These are phyloP conservation scores for Hypsizygus ulmarius DNA, from an alignment of 1,284 basidiomycete species.

Conservation along the genomic window DNA sequence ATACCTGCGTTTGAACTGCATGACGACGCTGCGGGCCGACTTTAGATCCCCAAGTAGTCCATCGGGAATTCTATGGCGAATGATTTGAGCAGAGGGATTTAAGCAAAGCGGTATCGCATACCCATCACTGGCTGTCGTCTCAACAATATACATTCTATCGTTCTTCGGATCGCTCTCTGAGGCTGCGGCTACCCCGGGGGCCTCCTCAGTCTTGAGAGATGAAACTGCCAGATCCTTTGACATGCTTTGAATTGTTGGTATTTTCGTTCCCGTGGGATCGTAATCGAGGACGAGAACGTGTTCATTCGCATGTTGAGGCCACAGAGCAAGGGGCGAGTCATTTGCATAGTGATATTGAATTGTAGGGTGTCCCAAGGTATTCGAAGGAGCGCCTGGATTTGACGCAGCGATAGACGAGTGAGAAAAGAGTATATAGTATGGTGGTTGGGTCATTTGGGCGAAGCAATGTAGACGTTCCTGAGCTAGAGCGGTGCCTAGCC, in stretches of 20 bases:
- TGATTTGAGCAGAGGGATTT: slow-evolving; percentile 11
- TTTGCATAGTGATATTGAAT: slow-evolving; percentile 83
- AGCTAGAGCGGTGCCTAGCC: neutral
- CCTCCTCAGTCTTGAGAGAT: slow-evolving; percentile 61
- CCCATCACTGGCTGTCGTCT: slow-evolving; percentile 54
- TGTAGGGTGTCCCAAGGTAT: slow-evolving; percentile 60
- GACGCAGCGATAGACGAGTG: slow-evolving; percentile 43
- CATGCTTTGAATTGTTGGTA: slow-evolving; percentile 55
- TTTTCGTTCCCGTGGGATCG: slow-evolving; percentile 36
- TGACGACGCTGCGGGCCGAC: slow-evolving; percentile 47
- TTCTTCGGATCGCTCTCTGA: slow-evolving; percentile 52
- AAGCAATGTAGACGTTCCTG: neutral
- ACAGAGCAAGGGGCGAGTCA: slow-evolving; percentile 59
- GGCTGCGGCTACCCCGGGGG: slow-evolving; percentile 60
- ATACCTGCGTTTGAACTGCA: slow-evolving; percentile 66
- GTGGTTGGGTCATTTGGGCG: slow-evolving; percentile 27
- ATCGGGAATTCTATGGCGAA: slow-evolving; percentile 29
- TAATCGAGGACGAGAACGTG: slow-evolving; percentile 72
- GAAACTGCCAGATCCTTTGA: slow-evolving; percentile 58
- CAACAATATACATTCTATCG: slow-evolving; percentile 70
- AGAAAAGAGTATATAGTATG: slow-evolving; percentile 63
- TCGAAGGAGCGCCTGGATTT: slow-evolving; percentile 35
- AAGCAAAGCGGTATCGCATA: slow-evolving; percentile 21
- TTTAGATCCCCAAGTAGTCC: slow-evolving; percentile 42
- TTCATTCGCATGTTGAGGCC: slow-evolving; percentile 58